phyloP scores from a whole-genome alignment of 306 rosid genomes.

The Gastrolobium villosum region DNA sequence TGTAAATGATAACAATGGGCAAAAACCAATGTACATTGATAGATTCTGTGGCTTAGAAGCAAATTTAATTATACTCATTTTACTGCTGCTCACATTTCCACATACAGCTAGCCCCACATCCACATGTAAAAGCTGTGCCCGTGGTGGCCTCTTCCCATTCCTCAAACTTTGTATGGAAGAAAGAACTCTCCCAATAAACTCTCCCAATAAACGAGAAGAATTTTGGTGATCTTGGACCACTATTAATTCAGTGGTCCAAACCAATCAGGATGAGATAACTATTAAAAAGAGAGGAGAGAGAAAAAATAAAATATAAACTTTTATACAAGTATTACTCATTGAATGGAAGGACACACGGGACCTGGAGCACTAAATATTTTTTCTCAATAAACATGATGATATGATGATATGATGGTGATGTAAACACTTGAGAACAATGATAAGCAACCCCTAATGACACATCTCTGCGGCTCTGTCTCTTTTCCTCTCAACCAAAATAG shows the following conservation, averaged over 20 bases:
- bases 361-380: too few species aligned
- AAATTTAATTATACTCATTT: slow-evolving; percentile 37
- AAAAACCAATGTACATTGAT: slow-evolving; percentile 11
- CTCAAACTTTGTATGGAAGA: slow-evolving; percentile 46
- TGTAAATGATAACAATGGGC: slow-evolving; percentile 23
- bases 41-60: slow-evolving; percentile 52
- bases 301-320: too few species aligned
- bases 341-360: too few species aligned
- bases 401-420: neutral
- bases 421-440: neutral
- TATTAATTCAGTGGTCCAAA: too few species aligned
- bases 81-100: slow-evolving; percentile 35
- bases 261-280: too few species aligned
- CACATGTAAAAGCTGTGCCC: slow-evolving; percentile 54
- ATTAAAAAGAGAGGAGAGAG: too few species aligned
- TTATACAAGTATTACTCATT: too few species aligned
- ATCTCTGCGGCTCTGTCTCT: neutral
- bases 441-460: neutral
- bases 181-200: slow-evolving; percentile 1
- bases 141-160: neutral
- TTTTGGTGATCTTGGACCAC: too few species aligned
- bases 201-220: too few species aligned
- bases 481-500: neutral
- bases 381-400: neutral
- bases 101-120: slow-evolving; percentile 43